Base-by-base conservation (phyloP, 768 basidiomycete species). In the Gymnopilus junonius region DNA sequence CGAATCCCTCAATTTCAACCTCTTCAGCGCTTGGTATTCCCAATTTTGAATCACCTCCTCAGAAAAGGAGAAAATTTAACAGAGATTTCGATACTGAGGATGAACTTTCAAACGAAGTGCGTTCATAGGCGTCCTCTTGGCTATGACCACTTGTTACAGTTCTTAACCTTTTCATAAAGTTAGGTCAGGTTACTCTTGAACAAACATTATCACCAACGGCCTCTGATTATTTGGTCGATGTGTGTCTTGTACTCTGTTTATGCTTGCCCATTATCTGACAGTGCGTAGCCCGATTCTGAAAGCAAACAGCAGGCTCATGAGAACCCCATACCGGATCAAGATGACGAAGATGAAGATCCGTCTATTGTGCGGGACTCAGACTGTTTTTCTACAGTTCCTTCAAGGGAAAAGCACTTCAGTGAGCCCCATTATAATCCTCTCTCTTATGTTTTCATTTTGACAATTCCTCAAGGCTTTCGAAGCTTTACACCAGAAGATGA, bases 161-260 rank as follows among this genome's bases (percentile, higher is more conserved):
- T 27, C 11, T 39, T 29, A 17, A 2, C 23, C 31, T 11, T 4
- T 37, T 21, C 40, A 10, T 29, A 57, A 17, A 43, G 55, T 25
- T 42, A 6, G 21, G 10, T 29, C 42, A 23, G 8, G 14, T 43
- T 7, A 34, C 10, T 4, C 31, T 58, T 14, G 56, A 55, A 27
- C 34, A 17, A 21, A 45, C 31, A 2, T 31, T 55, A 23, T 73
- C 72, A 5, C 72, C 74, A 11, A 72, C 74, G 8, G 59, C 67
- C 8, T 75, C 74, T 17, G 68, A 70, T 27, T 65, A 61, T 63
- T 34, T 25, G 1, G 40, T 56, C 10, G 31, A 58, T 17, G 58
- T 62, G 46, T n/a, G 31, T 55, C 10, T 21, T 39, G 34, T 42
- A 42, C 8, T 42, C 17, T 42, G 40, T n/a, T 42, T n/a, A 42